These are phyloP conservation scores for Hippophae gyantsensis DNA, from an alignment of 306 rosid genomes.

Conservation along the genomic window DNA sequence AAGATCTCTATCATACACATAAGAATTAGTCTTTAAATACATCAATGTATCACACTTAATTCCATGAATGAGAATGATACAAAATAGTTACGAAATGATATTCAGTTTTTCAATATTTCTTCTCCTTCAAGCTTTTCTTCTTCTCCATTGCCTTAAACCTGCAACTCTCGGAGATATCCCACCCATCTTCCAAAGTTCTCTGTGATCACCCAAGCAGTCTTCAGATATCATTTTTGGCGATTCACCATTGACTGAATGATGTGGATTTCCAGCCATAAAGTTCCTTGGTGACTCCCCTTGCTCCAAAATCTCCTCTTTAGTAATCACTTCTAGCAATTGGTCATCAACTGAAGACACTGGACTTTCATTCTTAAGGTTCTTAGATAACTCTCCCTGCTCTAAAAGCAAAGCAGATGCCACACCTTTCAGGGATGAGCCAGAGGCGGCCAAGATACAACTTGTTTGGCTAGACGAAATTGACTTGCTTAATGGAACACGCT, in stretches of 20 bases:
- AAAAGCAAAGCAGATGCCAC: slow-evolving; percentile 9
- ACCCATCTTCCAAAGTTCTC: slow-evolving; percentile 48
- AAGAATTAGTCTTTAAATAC: no score
- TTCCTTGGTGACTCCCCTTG: no score
- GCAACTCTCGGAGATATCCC: slow-evolving; percentile 42
- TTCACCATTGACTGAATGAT: no score
- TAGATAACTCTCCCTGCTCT: slow-evolving; percentile 28
- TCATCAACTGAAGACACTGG: slow-evolving; percentile 20
- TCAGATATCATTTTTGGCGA: slow-evolving; percentile 14
- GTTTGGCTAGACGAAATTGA: slow-evolving; percentile 84
- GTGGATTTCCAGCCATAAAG: no score
- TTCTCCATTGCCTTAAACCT: no score
- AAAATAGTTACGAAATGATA: no score
- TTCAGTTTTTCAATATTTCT: no score
- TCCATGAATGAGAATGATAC: no score
- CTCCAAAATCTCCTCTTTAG: no score
- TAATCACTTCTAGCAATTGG: not conserved
- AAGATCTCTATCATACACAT: slow-evolving; percentile 2
- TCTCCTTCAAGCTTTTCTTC: no score
- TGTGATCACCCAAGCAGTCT: not conserved
- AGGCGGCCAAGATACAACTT: slow-evolving; percentile 57
- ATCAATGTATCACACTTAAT: no score
- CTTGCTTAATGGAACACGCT: slow-evolving; percentile 66
- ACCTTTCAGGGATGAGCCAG: slow-evolving; percentile 37
- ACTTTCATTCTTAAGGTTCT: slow-evolving; percentile 16